Conservation (phyloP, 805 yeast genomes). For the Kuraishia ogatae region DNA sequence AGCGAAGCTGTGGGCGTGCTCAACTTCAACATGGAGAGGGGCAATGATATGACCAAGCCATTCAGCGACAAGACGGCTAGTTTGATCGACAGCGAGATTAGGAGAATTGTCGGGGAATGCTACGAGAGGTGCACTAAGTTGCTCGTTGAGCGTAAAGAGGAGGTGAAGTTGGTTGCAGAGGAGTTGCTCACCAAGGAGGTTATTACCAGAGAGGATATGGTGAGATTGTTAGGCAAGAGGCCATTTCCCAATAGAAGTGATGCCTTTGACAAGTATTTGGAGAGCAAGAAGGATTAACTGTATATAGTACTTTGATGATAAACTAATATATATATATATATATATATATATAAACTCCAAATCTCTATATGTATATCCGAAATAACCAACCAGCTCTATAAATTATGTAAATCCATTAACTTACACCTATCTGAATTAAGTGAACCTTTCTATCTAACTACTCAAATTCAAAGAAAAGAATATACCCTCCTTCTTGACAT, state of each 20-base stretch:
- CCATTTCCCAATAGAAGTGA: conserved; percentile 75
- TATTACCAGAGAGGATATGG: conserved; percentile 76
- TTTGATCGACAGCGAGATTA: conserved; percentile 61
- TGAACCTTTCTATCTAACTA: background rate
- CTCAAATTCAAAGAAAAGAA: background rate
- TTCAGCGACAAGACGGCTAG: conserved; percentile 68
- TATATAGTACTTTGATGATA: background rate
- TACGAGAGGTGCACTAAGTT: conserved; percentile 50
- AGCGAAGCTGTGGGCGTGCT: conserved; percentile 65
- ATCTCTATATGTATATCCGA: background rate
- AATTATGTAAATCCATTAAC: too few relatives aligned
- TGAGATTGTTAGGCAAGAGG: conserved; percentile 65
- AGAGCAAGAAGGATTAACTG: conserved; percentile 11
- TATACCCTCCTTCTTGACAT: conserved; percentile 26
- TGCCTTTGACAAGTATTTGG: conserved; percentile 84
- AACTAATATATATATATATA: background rate
- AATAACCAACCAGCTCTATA: too few relatives aligned
- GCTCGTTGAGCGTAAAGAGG: conserved; percentile 47
- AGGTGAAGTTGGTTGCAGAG: conserved; percentile 66
- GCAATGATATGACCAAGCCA: conserved; percentile 46
- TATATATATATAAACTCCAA: background rate
- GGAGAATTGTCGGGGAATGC: conserved; percentile 56
- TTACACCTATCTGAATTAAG: background rate
- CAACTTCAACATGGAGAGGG: conserved; percentile 41
- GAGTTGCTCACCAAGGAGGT: conserved; percentile 66